These are phyloP conservation scores for Sporobolomyces roseus DNA, from an alignment of 768 basidiomycete species.

Conservation along the genomic window DNA sequence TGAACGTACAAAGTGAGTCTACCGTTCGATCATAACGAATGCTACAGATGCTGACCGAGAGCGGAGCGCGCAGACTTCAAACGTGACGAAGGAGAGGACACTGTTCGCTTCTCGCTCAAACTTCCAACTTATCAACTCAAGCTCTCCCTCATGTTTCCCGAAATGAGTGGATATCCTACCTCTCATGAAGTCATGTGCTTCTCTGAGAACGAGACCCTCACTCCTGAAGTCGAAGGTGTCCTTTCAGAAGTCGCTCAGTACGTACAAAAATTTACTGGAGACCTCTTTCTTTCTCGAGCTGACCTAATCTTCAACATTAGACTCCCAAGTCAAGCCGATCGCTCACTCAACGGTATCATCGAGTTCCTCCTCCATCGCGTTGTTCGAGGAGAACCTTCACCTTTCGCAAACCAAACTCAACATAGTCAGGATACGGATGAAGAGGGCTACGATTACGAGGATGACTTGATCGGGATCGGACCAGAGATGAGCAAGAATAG, in stretches of 20 bases:
- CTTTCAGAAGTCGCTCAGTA: constrained; percentile 54
- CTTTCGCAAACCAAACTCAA: constrained; percentile 40
- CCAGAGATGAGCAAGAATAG: constrained; percentile 40
- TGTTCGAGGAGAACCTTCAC: constrained; percentile 47
- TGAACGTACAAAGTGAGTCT: constrained; percentile 9
- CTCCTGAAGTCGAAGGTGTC: constrained; percentile 51
- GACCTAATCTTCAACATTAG: no score
- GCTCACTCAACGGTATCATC: constrained; percentile 35
- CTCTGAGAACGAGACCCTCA: constrained; percentile 54
- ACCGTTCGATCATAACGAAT: background rate
- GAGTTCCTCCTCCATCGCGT: constrained; percentile 52
- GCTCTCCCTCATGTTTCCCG: constrained; percentile 34
- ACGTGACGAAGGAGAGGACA: constrained; percentile 37
- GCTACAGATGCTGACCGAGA: no score
- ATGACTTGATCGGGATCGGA: background rate
- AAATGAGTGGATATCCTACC: constrained; percentile 55
- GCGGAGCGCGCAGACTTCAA: constrained; percentile 11
- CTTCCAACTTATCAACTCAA: constrained; percentile 10
- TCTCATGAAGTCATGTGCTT: constrained; percentile 61
- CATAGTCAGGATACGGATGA: constrained; percentile 51
- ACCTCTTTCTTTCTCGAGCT: no score
- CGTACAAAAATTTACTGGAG: no score
- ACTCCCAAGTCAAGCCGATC: constrained; percentile 25
- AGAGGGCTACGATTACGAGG: constrained; percentile 24
- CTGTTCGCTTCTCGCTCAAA: constrained; percentile 25